Evolutionary conservation across 352 stramenopile species (phyloP).

Genomic region (Phytophthora constricta): DNA sequence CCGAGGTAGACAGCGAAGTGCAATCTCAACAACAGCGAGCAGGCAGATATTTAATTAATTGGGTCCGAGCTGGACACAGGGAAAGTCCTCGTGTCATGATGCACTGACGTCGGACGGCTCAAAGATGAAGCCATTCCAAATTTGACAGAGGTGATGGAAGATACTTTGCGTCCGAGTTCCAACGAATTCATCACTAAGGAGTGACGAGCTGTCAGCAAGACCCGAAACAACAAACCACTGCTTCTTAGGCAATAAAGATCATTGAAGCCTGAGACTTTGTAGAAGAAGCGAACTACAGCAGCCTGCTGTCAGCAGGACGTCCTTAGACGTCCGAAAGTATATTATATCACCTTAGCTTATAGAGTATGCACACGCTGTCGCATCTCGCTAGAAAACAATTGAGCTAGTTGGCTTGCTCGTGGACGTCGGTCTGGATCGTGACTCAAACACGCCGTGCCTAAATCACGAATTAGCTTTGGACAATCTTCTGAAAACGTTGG

Average conservation of each 20-base stretch:
- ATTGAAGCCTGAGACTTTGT: conserved; percentile 4
- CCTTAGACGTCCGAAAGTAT: too few relatives aligned
- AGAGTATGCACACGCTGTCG: conserved; percentile 1
- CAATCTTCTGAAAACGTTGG: conserved; percentile 49
- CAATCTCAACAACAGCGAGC: too few relatives aligned
- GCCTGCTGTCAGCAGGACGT: not conserved
- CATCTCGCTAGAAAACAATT: conserved; percentile 18
- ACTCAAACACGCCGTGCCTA: conserved; percentile 17
- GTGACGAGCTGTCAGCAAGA: conserved; percentile 52
- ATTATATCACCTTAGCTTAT: not conserved
- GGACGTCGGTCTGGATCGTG: conserved; percentile 19
- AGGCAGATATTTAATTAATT: conserved; percentile 52
- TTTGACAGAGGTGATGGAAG: conserved; percentile 48
- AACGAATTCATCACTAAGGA: conserved; percentile 41
- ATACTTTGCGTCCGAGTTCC: conserved; percentile 50
- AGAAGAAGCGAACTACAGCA: not conserved
- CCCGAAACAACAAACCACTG: conserved; percentile 35
- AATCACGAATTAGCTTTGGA: conserved; percentile 36
- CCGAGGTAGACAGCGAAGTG: too few relatives aligned
- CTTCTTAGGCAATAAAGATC: conserved; percentile 23
- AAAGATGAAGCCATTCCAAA: conserved; percentile 49
- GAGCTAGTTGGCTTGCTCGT: conserved; percentile 18
- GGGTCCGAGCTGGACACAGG: conserved; percentile 43
- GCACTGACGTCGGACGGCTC: conserved; percentile 26
- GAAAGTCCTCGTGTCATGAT: conserved; percentile 41